Percentiles rank a stretch among this genome's conserved stretches.
These are phyloP conservation scores for Myxozyma lipomycoides DNA, from an alignment of 805 yeast species.

Conservation along the genomic window DNA sequence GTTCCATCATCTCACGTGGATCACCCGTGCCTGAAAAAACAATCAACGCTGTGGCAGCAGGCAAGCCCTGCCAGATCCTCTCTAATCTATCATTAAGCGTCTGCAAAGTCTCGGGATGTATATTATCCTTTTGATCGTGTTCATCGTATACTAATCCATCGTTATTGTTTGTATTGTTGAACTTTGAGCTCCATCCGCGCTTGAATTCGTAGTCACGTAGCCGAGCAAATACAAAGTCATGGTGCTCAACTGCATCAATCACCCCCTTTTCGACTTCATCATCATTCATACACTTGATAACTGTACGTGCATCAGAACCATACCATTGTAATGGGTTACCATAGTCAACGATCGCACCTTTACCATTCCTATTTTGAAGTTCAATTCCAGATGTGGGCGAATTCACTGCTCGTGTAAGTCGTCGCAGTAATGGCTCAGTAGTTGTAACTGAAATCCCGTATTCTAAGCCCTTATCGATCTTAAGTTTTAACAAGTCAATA, in stretches of 20 bases:
- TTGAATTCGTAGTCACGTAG: conserved; percentile 57
- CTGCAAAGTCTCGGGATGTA: background rate
- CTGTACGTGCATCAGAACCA: conserved; percentile 36
- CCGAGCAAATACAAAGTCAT: conserved; percentile 52
- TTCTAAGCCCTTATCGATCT: conserved; percentile 59
- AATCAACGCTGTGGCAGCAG: conserved; percentile 57
- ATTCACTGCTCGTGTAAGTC: conserved; percentile 18
- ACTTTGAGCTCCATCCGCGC: conserved; percentile 34
- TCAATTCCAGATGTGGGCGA: conserved; percentile 8
- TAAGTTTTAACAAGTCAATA: conserved; percentile 67
- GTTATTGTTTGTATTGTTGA: conserved; percentile 4
- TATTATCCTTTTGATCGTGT: conserved; percentile 1
- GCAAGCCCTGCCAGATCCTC: conserved; percentile 49
- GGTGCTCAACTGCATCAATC: conserved; percentile 36
- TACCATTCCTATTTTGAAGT: conserved; percentile 12
- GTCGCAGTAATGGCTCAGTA: conserved; percentile 26
- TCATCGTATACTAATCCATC: conserved; percentile 1
- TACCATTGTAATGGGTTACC: conserved; percentile 36
- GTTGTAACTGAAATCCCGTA: conserved; percentile 51
- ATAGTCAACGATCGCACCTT: conserved; percentile 38
- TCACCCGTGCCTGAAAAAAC: conserved; percentile 63
- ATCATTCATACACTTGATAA: conserved; percentile 52
- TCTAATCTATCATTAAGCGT: conserved; percentile 46
- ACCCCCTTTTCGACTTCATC: conserved; percentile 52
- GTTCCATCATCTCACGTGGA: conserved; percentile 41